Evolutionary conservation across 108 stramenopile species (phyloP), one percentile per base, ranked within the genome.

Genomic region (Chaetoceros muelleri): DNA sequence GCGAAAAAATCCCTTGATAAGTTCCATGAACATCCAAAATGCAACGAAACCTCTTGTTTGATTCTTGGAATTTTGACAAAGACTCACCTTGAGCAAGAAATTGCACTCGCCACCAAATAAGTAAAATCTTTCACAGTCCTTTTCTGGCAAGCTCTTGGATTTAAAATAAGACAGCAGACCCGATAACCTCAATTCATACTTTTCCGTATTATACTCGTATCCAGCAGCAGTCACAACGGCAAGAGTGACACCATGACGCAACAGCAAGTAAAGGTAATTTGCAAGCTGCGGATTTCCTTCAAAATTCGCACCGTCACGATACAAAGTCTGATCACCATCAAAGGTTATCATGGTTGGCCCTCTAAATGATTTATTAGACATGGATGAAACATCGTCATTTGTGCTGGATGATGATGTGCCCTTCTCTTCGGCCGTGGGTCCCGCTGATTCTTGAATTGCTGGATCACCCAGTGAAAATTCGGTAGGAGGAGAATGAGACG

Each of bases 81-180:
- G 0, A 63, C 66, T 67, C 44, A 73, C 60, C 61, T 60, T 66
- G 29, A 88, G 50, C 34, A 96, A 62, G 52, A 93, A 96, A 61
- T 96, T 96, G 63, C 88, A 93, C 64, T 96, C 95, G 0, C 95
- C 95, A 8, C 95, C 95, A 73, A 94, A 88, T 53, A 96, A 72
- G 58, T 87, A 93, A 55, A 96, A 96, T 46, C 89, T 76, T 52
- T 78, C 78, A 40, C 87, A 68, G 45, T 85, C 81, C 26, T 82
- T 82, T 1, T 44, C 48, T 23, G 82, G 63, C 21, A 93, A 61
- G 0, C 61, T 58, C 48, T 72, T 70, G 22, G 78, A 65, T 30
- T 69, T 65, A 58, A 96, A 94, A 62, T 75, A 90, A 1, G 75
- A 62, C 34, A 96, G 58, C 24, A 96, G 47, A 23, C 95, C 95